Base-by-base conservation (phyloP, 331 rosid species). In the Quercus phellos region DNA sequence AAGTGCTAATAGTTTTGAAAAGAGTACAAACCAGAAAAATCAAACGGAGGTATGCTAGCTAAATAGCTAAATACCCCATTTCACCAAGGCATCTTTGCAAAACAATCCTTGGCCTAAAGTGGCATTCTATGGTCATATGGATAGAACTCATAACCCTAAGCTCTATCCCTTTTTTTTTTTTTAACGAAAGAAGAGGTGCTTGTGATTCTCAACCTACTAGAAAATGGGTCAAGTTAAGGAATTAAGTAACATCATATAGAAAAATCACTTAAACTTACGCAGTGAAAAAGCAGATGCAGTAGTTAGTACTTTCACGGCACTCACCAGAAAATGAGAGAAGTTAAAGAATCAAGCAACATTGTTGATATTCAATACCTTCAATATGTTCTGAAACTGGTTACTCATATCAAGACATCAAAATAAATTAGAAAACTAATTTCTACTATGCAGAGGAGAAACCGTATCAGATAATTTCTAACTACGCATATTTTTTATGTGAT, bases 151-250 rank as follows among this genome's bases (percentile, higher is more conserved):
- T 35, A 35, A 35, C 43, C 43, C 10, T 6, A 0, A 35, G 43
- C 43, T 2, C 43, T 35, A 35, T 35, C 43, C 43, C 10, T 0
- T 35, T 6, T 0, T 35, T 35, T 35, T 35, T 34, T 34, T 1
- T 34, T 35, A 6, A 35, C 43, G 6, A 35, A 35, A 35, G 9
- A 35, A 4, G 79, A 75, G 60, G 79, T 75, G 63, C 79, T 63
- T 50, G 72, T 72, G 61, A 75, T 75, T 35, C 51, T 64, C 11
- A 50, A 75, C 72, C 79, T 43, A 56, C 61, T 30, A 75, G 21
- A 46, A 43, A 46, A 27, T 26, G 72, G 18, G 30, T 46, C 50
- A 75, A 61, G 61, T 43, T 75, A 24, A 32, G 12, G 27, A 35
- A 74, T 22, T 5, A 46, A 24, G 43, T 38, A 74, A 42, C 30